Conservation (phyloP, 139 green algal species). For the Pseudopediastrum boryanum region DNA sequence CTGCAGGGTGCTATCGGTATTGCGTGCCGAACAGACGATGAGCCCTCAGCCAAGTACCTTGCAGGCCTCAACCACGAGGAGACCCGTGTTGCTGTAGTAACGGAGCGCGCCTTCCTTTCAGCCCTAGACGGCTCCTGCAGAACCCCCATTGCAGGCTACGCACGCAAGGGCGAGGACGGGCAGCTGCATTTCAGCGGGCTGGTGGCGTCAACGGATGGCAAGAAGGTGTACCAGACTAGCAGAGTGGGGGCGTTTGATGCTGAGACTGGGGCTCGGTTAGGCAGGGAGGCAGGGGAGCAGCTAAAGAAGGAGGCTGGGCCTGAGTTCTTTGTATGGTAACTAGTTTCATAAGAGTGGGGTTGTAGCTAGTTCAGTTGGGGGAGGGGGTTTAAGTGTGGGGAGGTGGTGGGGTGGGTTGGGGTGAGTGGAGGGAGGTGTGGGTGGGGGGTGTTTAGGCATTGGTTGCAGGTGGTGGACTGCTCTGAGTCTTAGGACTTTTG, state of each 20-base stretch:
- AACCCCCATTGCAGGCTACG: conserved; percentile 93
- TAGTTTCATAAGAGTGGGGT: background rate
- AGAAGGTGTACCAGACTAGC: conserved; percentile 72
- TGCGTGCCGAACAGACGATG: conserved; percentile 90
- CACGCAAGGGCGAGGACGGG: conserved; percentile 59
- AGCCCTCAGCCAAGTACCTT: conserved; percentile 68
- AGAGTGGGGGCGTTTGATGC: conserved; percentile 58
- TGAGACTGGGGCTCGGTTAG: conserved; percentile 61
- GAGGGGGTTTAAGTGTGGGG: no score
- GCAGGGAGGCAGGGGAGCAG: conserved; percentile 79
- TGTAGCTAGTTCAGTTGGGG: no score
- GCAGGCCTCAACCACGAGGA: conserved; percentile 97
- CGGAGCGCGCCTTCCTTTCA: conserved; percentile 94
- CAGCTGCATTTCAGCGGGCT: conserved; percentile 90
- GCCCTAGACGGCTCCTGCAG: conserved; percentile 97
- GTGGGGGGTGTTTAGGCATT: no score
- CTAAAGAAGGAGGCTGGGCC: conserved; percentile 78
- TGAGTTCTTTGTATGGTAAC: conserved; percentile 86
- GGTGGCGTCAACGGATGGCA: conserved; percentile 90
- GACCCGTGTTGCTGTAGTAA: conserved; percentile 92
- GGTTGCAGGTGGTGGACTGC: no score
- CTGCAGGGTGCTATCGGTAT: conserved; percentile 97
- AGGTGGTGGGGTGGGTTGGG: no score
- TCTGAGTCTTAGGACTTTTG: no score
- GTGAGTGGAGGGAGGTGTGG: no score